A percentile compares a stretch with the other conserved stretches of the same genome.
These are phyloP conservation scores for Monosporascus sp. DNA, from an alignment of 2,329 filamentous ascomycete species.

Conservation along the genomic window DNA sequence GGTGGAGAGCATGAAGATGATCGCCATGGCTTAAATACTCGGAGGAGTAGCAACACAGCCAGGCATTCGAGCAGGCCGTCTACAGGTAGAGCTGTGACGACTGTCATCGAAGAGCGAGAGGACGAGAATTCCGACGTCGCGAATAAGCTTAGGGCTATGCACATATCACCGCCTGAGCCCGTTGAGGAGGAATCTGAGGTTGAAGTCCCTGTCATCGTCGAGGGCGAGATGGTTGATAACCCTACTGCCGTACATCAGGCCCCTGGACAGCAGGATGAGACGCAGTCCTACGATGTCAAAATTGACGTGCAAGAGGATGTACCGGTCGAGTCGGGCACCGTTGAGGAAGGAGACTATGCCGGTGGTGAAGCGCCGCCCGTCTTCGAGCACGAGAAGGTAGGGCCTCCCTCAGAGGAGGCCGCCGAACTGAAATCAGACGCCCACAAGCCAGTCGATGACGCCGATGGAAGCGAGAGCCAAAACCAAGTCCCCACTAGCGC, in stretches of 20 bases:
- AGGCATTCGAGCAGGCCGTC: constrained; percentile 79
- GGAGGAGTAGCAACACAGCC: constrained; percentile 65
- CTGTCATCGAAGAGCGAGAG: constrained; percentile 77
- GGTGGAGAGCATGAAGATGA: constrained; percentile 40
- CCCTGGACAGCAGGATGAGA: constrained; percentile 8
- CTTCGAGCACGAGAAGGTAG: constrained; percentile 16
- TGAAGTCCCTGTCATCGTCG: constrained; percentile 35
- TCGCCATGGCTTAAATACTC: constrained; percentile 40
- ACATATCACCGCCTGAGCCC: constrained; percentile 49
- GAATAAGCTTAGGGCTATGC: constrained; percentile 41
- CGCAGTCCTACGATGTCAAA: constrained; percentile 8
- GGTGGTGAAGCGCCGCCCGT: constrained; percentile 14
- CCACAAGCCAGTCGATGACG: constrained; percentile 13
- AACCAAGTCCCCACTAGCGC: not conserved
- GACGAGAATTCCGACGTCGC: constrained; percentile 54
- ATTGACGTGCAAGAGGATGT: constrained; percentile 16
- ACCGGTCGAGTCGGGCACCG: constrained; percentile 12
- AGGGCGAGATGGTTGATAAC: constrained; percentile 28
- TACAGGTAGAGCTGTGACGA: constrained; percentile 71
- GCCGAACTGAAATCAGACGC: constrained; percentile 18
- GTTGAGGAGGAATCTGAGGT: constrained; percentile 47
- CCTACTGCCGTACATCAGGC: constrained; percentile 14
- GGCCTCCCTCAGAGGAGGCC: constrained; percentile 16
- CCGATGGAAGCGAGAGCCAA: constrained; percentile 6
- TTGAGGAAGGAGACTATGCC: constrained; percentile 8